A percentile compares a stretch with the other conserved stretches of the same genome.
Evolutionary conservation across 768 basidiomycete species (phyloP).

Genomic region (Suillus subalutaceus): DNA sequence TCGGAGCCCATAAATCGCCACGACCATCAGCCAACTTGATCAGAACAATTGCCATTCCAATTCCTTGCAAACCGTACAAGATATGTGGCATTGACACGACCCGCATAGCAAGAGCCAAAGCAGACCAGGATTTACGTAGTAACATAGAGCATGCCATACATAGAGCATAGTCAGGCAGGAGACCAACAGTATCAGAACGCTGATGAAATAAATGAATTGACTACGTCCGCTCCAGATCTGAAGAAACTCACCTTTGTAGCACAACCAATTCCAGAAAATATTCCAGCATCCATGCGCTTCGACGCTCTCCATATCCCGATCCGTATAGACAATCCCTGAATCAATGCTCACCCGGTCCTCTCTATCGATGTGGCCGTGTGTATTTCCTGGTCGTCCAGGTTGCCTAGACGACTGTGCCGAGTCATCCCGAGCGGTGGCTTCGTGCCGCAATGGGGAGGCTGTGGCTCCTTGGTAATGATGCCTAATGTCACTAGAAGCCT

Average conservation of each 20-base stretch:
- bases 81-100: not conserved
- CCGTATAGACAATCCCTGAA: not conserved
- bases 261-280: not conserved
- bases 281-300: conserved; percentile 1
- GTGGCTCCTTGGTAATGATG: too few relatives aligned
- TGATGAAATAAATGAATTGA: not conserved
- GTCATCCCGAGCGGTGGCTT: not conserved
- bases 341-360: not conserved
- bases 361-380: not conserved
- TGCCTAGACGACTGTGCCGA: not conserved
- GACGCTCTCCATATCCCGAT: not conserved
- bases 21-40: not conserved
- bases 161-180: not conserved
- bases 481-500: too few relatives aligned
- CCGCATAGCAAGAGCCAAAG: not conserved
- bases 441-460: not conserved
- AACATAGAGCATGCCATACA: not conserved
- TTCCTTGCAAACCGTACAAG: not conserved
- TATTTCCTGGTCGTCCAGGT: not conserved
- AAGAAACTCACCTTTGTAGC: conserved; percentile 6
- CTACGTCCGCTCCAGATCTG: not conserved
- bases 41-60: not conserved
- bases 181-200: not conserved
- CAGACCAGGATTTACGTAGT: not conserved
- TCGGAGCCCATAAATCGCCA: not conserved